phyloP scores from a whole-genome alignment of 257 asterid genomes.

The Eustoma russellianum region DNA sequence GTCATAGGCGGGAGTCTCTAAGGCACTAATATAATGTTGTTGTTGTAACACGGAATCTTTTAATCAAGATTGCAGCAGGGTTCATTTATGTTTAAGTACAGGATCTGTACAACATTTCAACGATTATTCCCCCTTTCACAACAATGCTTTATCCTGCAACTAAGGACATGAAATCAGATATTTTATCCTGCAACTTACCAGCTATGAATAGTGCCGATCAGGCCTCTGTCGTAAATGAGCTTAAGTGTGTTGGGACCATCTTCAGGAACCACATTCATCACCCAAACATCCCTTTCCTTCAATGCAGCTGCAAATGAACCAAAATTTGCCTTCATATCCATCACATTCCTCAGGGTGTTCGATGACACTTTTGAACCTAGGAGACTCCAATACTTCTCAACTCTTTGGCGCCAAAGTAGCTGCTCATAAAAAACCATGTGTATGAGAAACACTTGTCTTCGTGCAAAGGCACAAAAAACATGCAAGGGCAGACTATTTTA shows the following conservation, averaged over 20 bases:
- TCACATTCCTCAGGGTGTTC: constrained; percentile 65
- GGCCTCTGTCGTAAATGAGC: constrained; percentile 81
- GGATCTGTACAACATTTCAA: no score
- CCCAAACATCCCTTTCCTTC: constrained; percentile 92
- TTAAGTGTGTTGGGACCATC: constrained; percentile 93
- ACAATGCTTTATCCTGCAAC: no score
- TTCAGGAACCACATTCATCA: constrained; percentile 88
- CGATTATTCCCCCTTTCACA: no score
- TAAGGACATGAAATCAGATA: no score
- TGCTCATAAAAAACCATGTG: constrained; percentile 10
- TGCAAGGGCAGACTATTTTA: no score
- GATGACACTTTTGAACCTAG: constrained; percentile 65
- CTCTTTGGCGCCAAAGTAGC: constrained; percentile 81
- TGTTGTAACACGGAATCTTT: no score
- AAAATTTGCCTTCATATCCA: constrained; percentile 96
- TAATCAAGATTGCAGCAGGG: no score
- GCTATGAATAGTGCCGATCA: constrained; percentile 75
- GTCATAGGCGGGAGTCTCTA: no score
- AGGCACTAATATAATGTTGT: no score
- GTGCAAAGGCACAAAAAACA: no score
- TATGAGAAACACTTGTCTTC: no score
- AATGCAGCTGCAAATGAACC: constrained; percentile 94
- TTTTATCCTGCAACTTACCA: constrained; percentile 38
- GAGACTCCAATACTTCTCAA: constrained; percentile 67
- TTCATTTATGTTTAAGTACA: no score